A percentile compares a stretch with the other conserved stretches of the same genome.
These are phyloP conservation scores for Dacryopinax primogenitus DNA, from an alignment of 768 basidiomycete species.

Conservation along the genomic window DNA sequence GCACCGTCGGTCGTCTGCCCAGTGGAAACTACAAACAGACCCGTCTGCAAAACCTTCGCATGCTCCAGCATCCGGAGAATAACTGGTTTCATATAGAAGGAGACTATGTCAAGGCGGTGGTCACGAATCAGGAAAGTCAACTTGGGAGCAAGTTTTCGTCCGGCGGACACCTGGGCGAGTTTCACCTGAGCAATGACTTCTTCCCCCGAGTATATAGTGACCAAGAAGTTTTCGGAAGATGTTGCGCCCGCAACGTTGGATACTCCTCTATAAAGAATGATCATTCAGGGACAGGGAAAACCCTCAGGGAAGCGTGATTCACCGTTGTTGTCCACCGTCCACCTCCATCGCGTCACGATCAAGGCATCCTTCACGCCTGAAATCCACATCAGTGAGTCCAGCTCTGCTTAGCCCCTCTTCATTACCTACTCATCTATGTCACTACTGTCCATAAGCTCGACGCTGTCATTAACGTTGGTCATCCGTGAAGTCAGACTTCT, in stretches of 20 bases:
- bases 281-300: not conserved
- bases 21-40: not conserved
- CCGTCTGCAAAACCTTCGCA: not conserved
- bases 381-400: no score
- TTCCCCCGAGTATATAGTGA: not conserved
- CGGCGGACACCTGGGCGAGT: not conserved
- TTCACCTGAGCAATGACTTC: not conserved
- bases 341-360: no score
- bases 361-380: no score
- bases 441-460: not conserved
- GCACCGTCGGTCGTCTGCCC: not conserved
- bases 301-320: no score
- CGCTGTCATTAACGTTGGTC: no score
- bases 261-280: not conserved
- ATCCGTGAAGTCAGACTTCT: no score
- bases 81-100: not conserved
- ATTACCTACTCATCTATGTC: not conserved
- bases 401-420: no score
- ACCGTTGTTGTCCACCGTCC: no score
- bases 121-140: not conserved
- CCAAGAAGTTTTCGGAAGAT: not conserved
- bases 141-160: not conserved
- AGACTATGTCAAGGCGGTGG: not conserved
- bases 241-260: not conserved
- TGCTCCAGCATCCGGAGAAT: not conserved